phyloP scores from a whole-genome alignment of 73 alveolate genomes.

The Uronychia binucleata region DNA sequence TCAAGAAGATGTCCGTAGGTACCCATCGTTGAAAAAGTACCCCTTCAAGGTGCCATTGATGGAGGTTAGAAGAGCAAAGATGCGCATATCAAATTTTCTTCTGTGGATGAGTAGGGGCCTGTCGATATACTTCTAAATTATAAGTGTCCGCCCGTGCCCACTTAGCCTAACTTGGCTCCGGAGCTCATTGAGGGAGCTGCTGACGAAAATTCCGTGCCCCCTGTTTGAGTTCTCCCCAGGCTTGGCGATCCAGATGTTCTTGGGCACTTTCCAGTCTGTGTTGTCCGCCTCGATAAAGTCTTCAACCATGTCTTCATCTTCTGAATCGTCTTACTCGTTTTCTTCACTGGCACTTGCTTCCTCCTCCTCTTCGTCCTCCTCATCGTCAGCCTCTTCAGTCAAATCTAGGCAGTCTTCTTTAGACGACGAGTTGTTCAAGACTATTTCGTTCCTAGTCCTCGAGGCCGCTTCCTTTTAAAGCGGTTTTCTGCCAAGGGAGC shows the following conservation, averaged over 20 bases:
- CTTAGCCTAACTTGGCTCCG: not conserved
- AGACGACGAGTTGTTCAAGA: too few species aligned
- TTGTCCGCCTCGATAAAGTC: not conserved
- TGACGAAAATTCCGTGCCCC: constrained; percentile 28
- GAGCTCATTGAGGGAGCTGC: not conserved
- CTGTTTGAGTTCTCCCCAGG: constrained; percentile 53
- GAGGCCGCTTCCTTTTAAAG: too few species aligned
- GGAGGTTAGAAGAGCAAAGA: constrained; percentile 57
- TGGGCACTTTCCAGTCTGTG: not conserved
- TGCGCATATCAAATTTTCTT: constrained; percentile 76
- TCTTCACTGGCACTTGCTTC: not conserved
- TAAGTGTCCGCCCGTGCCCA: not conserved
- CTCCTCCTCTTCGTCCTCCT: not conserved
- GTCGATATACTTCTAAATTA: constrained; percentile 67
- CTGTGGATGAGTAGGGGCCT: constrained; percentile 67
- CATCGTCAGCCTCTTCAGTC: not conserved
- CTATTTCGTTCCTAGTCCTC: too few species aligned
- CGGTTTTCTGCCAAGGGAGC: too few species aligned
- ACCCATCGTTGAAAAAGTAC: constrained; percentile 91
- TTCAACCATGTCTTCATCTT: not conserved
- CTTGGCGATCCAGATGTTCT: constrained; percentile 35
- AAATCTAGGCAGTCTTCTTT: too few species aligned
- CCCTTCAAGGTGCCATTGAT: constrained; percentile 77
- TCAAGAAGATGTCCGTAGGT: constrained; percentile 86
- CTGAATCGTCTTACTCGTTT: not conserved